Base-by-base conservation (phyloP, 805 yeast genomes). In the Candida palmyrensis region DNA sequence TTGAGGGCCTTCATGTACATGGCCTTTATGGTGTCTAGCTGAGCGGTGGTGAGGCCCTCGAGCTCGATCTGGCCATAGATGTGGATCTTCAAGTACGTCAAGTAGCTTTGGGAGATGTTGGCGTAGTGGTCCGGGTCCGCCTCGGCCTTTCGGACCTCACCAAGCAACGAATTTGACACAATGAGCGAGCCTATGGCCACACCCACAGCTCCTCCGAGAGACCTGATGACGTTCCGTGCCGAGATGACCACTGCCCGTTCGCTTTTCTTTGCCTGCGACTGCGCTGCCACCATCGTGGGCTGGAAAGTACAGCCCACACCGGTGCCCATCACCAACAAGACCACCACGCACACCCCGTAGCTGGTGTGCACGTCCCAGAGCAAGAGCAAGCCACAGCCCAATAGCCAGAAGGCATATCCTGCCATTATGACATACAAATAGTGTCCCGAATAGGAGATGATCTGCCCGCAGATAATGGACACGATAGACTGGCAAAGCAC, bases 241-340 rank as follows among this genome's bases (percentile, higher is more conserved):
- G 56, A 40, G 20, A 59, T 57, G 2, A 58, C 63, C 18, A 58
- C 64, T 0, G 64, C 62, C 32, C 64, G 39, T 25, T 58, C 63
- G 0, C 60, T 37, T 34, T 52, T 57, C 27, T 35, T 43, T 18
- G 62, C 43, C 29, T 50, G 53, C 7, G 59, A 58, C 45, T 67
- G 80, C 23, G 66, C 64, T 1, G 79, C 80, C 8, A 75, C 70
- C 55, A 74, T 60, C 0, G 74, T 66, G 4, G 79, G 79, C 46
- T 74, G 79, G 59, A 73, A 72, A 14, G 71, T 64, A 32, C 59
- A 58, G 2, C 77, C 81, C 6, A 62, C 57, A 0, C 79, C 75
- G 13, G 52, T 38, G 41, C 49, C 51, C 42, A 33, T 47, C 29
- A 46, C 25, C 15, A 22, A 6, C 14, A 25, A 17, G n/a, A 24